Conservation (phyloP, 1,284 basidiomycete genomes). For the Heliocybe sulcata region DNA sequence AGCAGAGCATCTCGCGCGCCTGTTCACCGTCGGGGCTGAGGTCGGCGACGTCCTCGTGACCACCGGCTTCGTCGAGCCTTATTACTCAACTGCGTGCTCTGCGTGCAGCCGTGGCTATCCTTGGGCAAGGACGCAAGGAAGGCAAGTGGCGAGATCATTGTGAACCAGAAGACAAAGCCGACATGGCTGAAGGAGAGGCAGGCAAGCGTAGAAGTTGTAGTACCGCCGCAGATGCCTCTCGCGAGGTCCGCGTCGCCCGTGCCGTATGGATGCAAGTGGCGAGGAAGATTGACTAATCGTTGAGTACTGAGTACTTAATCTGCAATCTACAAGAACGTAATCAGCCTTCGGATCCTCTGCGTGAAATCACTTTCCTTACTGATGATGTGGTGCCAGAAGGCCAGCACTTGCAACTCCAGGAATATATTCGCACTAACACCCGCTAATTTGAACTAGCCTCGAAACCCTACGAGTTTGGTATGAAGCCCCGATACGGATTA, state of each 20-base stretch:
- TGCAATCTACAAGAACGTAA: slow-evolving; percentile 26
- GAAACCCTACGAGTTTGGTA: slow-evolving; percentile 42
- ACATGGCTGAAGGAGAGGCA: slow-evolving; percentile 17
- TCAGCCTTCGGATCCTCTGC: too few species aligned
- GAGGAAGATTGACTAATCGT: slow-evolving; percentile 53
- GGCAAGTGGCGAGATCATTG: slow-evolving; percentile 11
- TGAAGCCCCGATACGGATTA: slow-evolving; percentile 57
- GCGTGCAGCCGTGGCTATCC: slow-evolving; percentile 75
- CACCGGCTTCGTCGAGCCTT: slow-evolving; percentile 78
- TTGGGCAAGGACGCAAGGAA: slow-evolving; percentile 57
- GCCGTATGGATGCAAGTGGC: slow-evolving; percentile 55
- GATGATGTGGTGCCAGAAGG: slow-evolving; percentile 64
- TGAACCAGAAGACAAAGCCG: slow-evolving; percentile 18
- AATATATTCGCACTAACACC: slow-evolving; percentile 56
- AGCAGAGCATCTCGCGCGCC: slow-evolving; percentile 78
- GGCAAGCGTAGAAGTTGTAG: slow-evolving; percentile 34
- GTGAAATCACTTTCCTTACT: slow-evolving; percentile 43
- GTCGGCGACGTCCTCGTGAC: slow-evolving; percentile 75
- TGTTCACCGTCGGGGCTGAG: slow-evolving; percentile 87
- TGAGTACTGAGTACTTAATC: too few species aligned
- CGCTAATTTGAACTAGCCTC: slow-evolving; percentile 12
- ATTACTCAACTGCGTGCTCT: slow-evolving; percentile 75
- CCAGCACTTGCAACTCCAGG: slow-evolving; percentile 70
- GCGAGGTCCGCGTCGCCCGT: slow-evolving; percentile 28
- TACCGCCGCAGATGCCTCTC: slow-evolving; percentile 30